phyloP scores from a whole-genome alignment of 805 yeast species.

The Priceomyces haplophilus region DNA sequence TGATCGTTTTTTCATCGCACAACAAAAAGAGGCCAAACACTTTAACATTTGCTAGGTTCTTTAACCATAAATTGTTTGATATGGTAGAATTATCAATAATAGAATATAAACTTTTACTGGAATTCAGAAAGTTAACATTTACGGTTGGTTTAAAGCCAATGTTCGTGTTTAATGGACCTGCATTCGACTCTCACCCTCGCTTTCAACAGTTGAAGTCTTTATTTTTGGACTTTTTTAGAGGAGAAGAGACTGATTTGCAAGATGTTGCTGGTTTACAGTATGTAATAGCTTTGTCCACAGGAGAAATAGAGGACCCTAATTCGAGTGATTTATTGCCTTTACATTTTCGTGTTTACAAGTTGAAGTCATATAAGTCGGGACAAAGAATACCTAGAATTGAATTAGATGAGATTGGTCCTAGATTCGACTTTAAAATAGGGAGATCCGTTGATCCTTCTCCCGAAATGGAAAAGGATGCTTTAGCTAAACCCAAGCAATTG shows the following conservation, averaged over 20 bases:
- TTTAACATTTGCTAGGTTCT: constrained; percentile 82
- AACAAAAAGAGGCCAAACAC: constrained; percentile 93
- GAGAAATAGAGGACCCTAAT: constrained; percentile 72
- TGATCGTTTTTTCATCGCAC: constrained; percentile 72
- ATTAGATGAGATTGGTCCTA: constrained; percentile 91
- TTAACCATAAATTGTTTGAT: constrained; percentile 85
- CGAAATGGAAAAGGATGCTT: constrained; percentile 88
- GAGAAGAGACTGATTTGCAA: constrained; percentile 72
- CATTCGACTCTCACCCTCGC: constrained; percentile 85
- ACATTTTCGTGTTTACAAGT: constrained; percentile 85
- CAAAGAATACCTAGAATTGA: constrained; percentile 94
- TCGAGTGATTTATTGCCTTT: constrained; percentile 72
- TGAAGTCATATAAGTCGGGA: constrained; percentile 76
- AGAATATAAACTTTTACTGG: constrained; percentile 65
- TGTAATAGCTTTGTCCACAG: constrained; percentile 75
- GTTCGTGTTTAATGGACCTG: constrained; percentile 90
- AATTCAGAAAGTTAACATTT: constrained; percentile 78
- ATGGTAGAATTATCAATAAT: constrained; percentile 85
- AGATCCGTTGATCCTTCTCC: constrained; percentile 78
- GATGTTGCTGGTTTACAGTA: constrained; percentile 96
- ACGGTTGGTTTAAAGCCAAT: constrained; percentile 89
- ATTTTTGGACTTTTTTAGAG: constrained; percentile 88
- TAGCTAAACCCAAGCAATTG: constrained; percentile 74
- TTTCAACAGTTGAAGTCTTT: constrained; percentile 82
- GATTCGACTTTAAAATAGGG: constrained; percentile 90